A percentile compares a stretch with the other conserved stretches of the same genome.
These are phyloP conservation scores for Paraphoma sp. DNA, from an alignment of 2,329 filamentous ascomycete species.

Conservation along the genomic window DNA sequence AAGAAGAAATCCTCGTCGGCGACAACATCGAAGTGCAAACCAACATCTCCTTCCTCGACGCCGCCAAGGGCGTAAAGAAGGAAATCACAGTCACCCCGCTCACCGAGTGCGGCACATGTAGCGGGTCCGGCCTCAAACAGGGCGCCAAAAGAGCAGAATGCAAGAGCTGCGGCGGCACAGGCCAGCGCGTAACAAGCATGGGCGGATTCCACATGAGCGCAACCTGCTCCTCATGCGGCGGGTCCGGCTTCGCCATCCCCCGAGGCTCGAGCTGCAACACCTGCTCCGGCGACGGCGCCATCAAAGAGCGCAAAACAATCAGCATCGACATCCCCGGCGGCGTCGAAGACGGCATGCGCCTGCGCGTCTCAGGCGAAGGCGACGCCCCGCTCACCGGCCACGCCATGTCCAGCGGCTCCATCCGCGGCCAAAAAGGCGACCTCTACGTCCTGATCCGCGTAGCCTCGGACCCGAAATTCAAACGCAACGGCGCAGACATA, in stretches of 20 bases:
- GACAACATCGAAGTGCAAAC: constrained; percentile 96
- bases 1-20: constrained; percentile 84
- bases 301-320: constrained; percentile 82
- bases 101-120: constrained; percentile 80
- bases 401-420: constrained; percentile 65
- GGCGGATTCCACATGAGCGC: constrained; percentile 96
- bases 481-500: constrained; percentile 84
- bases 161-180: constrained; percentile 82
- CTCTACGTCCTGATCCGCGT: constrained; percentile 91
- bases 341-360: constrained; percentile 94
- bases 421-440: constrained; percentile 76
- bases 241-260: constrained; percentile 77
- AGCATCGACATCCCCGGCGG: constrained; percentile 92
- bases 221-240: constrained; percentile 82
- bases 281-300: constrained; percentile 83
- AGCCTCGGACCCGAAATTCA: constrained; percentile 88
- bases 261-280: constrained; percentile 79
- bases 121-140: constrained; percentile 82
- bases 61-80: constrained; percentile 88
- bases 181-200: constrained; percentile 86
- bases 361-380: constrained; percentile 84
- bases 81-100: constrained; percentile 87
- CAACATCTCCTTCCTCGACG: constrained; percentile 93
- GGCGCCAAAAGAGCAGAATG: constrained; percentile 78
- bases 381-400: constrained; percentile 83